Evolutionary conservation across 2,329 filamentous ascomycete species (phyloP), one percentile per base, ranked within the genome.

Genomic region (Hypoxylon sp.): DNA sequence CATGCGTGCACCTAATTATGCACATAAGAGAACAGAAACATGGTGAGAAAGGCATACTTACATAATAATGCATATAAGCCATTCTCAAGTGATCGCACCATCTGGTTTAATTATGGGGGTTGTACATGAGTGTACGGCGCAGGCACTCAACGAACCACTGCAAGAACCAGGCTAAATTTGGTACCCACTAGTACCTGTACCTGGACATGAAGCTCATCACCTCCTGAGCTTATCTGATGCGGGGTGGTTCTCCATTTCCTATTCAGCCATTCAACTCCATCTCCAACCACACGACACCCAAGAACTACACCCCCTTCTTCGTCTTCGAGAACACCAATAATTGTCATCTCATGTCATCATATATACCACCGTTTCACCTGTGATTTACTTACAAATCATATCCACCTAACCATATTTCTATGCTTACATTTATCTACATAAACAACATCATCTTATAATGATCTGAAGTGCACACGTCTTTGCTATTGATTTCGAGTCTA

Each of bases 161-260:
- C 12, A 48, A 26, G 7, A 12, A 40, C 32, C 12, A 35, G 20
- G 12, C 17, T 35, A 15, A 34, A 30, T 5, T 5, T 21, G 8
- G 44, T 53, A 48, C 27, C 17, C 17, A 7, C 11, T 35, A 27
- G 34, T 48, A 48, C 50, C 29, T 51, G 34, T 45, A 44, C 40
- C 37, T 40, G 11, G 32, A 6, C 7, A 29, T 25, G 35, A n/a
- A 36, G 20, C 41, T 51, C 42, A 42, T 31, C 38, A 45, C 29
- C 30, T 49, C 50, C 46, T 47, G 30, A 51, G 48, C 49, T 56
- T 59, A 59, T 59, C 56, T 59, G 45, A 59, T 59, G 52, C 56
- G 56, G 56, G 56, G 56, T 56, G 32, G 32, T 21, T 32, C 37
- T 42, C n/a, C n/a, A n/a, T n/a, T n/a, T n/a, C n/a, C n/a, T 43